Base-by-base conservation (phyloP, 2,329 filamentous ascomycete genomes). In the Colletotrichum liriopes region DNA sequence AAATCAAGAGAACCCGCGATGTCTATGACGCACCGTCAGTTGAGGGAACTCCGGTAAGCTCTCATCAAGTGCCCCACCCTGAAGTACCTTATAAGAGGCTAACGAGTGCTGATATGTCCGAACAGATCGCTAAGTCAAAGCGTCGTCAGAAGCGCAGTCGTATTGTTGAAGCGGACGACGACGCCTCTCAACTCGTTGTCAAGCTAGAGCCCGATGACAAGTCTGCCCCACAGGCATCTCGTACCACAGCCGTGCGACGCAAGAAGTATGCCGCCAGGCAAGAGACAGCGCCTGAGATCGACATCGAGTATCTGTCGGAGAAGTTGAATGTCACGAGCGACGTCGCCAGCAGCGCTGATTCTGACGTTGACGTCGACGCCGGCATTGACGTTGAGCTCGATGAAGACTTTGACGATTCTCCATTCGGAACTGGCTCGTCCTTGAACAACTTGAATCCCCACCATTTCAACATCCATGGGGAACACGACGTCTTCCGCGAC, bases 1-100 rank as follows among this genome's bases (percentile, higher is more conserved):
- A 86, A 55, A 79, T 89, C 14, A 84, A 87, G 76, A 84, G 86
- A 63, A 80, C 84, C 37, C 86, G 90, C 67, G 86, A 90, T 72
- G 89, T 92, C 45, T 92, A 92, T 75, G 90, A 90, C 49, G 86
- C 84, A 51, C 88, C 89, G 20, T 91, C 90, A 0, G 76, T 83
- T 74, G 84, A 87, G 61, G 85, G 82, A 20, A 87, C 83, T 61
- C 85, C 85, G 49, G 89, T 91, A 79, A 77, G 85, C 78, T 37
- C 20, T 39, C n/a, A 12, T 16, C 29, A 12, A 26, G 26, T 11
- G 11, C 29, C n/a, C 16, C 11, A 8, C 7, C 8, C 26, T 7
- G 14, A 16, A 11, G n/a, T 9, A 11, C n/a, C 35, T 35, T 8
- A 29, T 29, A 3, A 26, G 14, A 16, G 1, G n/a, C 32, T 14